Evolutionary conservation across 2,329 filamentous ascomycete genomes (phyloP).

Genomic region (Colletotrichum horii): DNA sequence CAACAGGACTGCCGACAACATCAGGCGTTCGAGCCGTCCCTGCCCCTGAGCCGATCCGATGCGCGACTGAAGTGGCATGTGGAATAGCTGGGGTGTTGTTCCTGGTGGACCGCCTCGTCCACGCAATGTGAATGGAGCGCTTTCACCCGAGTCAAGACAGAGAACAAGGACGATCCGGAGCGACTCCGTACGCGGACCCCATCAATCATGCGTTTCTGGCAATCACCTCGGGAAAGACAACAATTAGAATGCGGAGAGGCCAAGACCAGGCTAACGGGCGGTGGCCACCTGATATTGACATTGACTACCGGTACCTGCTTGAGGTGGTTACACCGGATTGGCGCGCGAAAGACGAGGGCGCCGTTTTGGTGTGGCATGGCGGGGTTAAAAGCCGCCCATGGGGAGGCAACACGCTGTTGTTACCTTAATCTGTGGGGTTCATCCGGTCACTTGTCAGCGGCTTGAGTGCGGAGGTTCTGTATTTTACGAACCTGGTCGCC

Average conservation of each 20-base stretch:
- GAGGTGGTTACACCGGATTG: constrained; percentile 8
- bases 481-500: not conserved
- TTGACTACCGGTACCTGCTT: constrained; percentile 7
- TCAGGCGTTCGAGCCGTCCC: not conserved
- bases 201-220: not conserved
- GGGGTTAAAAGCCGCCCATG: not conserved
- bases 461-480: not conserved
- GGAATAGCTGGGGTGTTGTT: not conserved
- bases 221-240: not conserved
- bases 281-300: not conserved
- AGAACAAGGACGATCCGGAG: not conserved
- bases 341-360: not conserved
- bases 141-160: not conserved
- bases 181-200: not conserved
- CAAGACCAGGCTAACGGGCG: not conserved
- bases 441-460: not conserved
- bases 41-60: not conserved
- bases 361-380: not conserved
- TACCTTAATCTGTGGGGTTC: constrained; percentile 11
- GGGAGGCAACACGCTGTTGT: not conserved
- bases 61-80: not conserved
- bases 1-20: not conserved
- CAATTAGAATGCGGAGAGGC: not conserved
- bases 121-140: not conserved
- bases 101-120: not conserved